A percentile compares a stretch with the other conserved stretches of the same genome.
phyloP scores from a whole-genome alignment of 1,284 basidiomycete species.

The Puccinia triticina region DNA sequence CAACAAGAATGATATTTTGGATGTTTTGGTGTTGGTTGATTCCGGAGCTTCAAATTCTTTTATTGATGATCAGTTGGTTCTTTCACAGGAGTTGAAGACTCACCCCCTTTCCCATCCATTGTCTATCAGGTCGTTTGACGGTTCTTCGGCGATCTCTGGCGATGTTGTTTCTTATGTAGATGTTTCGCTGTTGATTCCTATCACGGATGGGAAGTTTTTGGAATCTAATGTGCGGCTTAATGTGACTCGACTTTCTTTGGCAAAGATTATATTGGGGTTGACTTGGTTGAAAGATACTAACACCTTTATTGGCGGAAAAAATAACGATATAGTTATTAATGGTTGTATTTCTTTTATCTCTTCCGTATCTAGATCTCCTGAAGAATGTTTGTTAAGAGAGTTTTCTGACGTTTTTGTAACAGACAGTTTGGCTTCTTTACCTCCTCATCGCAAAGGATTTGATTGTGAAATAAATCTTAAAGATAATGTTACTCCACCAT shows the following conservation, averaged over 20 bases:
- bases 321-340: too few species aligned
- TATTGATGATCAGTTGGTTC: neutral
- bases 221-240: neutral
- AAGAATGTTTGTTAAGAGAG: neutral
- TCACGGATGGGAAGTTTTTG: neutral
- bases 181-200: neutral
- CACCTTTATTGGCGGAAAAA: too few species aligned
- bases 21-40: neutral
- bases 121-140: neutral
- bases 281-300: constrained; percentile 15
- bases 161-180: neutral
- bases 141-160: neutral
- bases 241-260: neutral
- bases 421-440: neutral
- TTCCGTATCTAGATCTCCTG: neutral
- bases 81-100: neutral
- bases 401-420: constrained; percentile 12
- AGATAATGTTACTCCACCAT: neutral
- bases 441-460: constrained; percentile 19
- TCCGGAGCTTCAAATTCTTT: constrained; percentile 9
- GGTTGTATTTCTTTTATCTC: too few species aligned
- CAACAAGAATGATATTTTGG: neutral
- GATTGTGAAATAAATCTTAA: constrained; percentile 9
- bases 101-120: neutral
- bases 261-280: constrained; percentile 18